These are phyloP conservation scores for Martensiomyces pterosporus DNA, from an alignment of 192 early-diverging fungal genomes.

Conservation along the genomic window DNA sequence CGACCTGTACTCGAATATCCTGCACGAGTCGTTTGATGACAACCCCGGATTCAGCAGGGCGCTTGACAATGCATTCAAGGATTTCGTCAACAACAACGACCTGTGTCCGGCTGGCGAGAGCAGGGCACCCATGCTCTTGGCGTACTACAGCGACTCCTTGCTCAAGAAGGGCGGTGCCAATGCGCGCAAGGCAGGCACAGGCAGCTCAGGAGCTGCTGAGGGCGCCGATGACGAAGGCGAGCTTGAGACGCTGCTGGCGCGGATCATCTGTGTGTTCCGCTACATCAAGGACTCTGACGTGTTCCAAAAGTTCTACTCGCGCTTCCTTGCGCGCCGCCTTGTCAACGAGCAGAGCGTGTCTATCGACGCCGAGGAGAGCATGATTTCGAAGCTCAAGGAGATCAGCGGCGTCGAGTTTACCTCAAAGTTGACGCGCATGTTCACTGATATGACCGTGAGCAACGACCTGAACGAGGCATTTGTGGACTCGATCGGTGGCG, in stretches of 20 bases:
- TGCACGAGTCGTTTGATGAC: slow-evolving; percentile 65
- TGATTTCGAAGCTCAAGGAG: slow-evolving; percentile 90
- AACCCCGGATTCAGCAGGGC: slow-evolving; percentile 88
- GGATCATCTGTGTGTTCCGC: slow-evolving; percentile 86
- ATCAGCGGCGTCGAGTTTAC: slow-evolving; percentile 96
- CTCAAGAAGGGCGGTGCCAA: slow-evolving; percentile 68
- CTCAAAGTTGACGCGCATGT: slow-evolving; percentile 91
- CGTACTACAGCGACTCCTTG: slow-evolving; percentile 85
- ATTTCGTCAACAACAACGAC: slow-evolving; percentile 89
- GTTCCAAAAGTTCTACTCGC: slow-evolving; percentile 96
- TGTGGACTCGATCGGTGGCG: slow-evolving; percentile 55
- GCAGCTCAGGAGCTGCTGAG: slow-evolving; percentile 5
- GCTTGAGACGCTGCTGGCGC: slow-evolving; percentile 49
- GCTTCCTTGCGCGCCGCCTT: slow-evolving; percentile 88
- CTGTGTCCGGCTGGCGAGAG: slow-evolving; percentile 65
- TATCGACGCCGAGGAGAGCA: slow-evolving; percentile 87
- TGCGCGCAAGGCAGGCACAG: slow-evolving; percentile 21
- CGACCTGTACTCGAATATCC: slow-evolving; percentile 76
- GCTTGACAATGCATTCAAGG: slow-evolving; percentile 89
- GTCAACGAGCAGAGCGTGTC: slow-evolving; percentile 85
- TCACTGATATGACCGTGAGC: slow-evolving; percentile 87
- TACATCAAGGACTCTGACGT: slow-evolving; percentile 97
- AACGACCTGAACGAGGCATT: slow-evolving; percentile 87
- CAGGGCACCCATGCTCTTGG: slow-evolving; percentile 85
- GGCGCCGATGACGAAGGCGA: slow-evolving; percentile 45